Evolutionary conservation across 2,329 filamentous ascomycete genomes (phyloP), one percentile per base, ranked within the genome.

Genomic region (Alternaria burnsii): DNA sequence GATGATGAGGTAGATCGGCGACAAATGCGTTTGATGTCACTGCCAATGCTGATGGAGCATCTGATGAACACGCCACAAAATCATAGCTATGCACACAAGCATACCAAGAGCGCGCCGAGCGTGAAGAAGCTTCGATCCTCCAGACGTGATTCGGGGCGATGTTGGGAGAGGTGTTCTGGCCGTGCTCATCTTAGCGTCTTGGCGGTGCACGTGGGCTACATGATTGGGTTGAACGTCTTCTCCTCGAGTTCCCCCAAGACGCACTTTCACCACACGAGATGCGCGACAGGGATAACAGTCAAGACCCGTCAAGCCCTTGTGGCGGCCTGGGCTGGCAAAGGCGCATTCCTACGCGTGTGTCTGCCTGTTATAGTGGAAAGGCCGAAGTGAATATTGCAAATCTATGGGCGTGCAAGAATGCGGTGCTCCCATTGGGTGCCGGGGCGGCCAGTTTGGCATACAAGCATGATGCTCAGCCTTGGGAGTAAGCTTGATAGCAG

Each of bases 251-350:
- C 20, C 18, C 26, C n/a, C 20, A 30, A 10, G 16, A 4, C 24
- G 32, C 42, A 20, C 28, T 26, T 52, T 38, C 58, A 50, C 53
- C 26, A 55, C 58, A 46, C 34, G 10, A 11, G 51, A 38, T 57
- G 30, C 41, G 52, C 61, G 12, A 20, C 58, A 34, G n/a, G 18
- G 32, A 63, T 41, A 16, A 18, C 14, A 9, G 38, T 54, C 18
- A 44, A 38, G 48, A 32, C 30, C 41, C 44, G 44, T 53, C 51
- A 58, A 62, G 58, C 58, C 40, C 40, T 59, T 53, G 51, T 57
- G 41, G 53, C 52, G 60, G 60, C 51, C 60, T 60, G 58, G 65
- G 58, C 58, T 59, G 47, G 38, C 26, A 38, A 11, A 41, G 18
- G 44, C 44, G 59, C 34, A 28, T 24, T 22, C 38, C 30, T 11